Evolutionary conservation across 1,139 yeast species (phyloP), one percentile per base, ranked within the genome.

Genomic region (Pichia sp.): DNA sequence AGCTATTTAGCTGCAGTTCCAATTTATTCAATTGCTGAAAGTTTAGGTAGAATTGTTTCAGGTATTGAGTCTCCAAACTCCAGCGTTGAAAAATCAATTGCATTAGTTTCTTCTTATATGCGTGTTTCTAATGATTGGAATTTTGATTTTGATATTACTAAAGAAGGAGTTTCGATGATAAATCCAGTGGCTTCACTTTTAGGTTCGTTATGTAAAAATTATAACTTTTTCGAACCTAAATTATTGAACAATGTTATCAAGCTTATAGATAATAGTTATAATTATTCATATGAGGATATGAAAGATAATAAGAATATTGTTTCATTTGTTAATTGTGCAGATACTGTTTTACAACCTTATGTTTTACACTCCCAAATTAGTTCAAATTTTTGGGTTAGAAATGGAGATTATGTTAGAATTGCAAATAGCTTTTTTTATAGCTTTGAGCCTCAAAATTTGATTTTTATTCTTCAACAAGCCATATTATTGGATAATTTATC

Each of bases 381-480:
- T 42, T 74, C 79, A 2, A 95, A 96, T 0, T 78, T 84, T 53
- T 92, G 97, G 97, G 87, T 92, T 3, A 76, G 97, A 63, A 92
- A 92, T 62, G 69, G 69, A 2, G 69, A 67, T 48, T 72, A 75
- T 45, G 78, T 75, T 1, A 59, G 72, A 41, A 68, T 74, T 27
- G 82, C 78, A 70, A 62, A 66, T 32, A 68, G 66, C 40, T 71
- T 76, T 3, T 72, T 73, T 34, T 62, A 74, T 28, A 76, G 73
- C 50, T 70, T 70, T 53, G 79, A 81, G 1, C 70, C 69, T 6
- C 58, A 58, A 58, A 59, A 81, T 65, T 88, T 83, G 58, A 63
- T 84, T 30, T 83, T 78, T 57, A 59, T 83, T 45, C 72, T 71
- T 53, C 92, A 85, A 61, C 50, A 81, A 11, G 72, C 79, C 0